Evolutionary conservation across 345 rosid species (phyloP).

Genomic region (Trapa bicornis): DNA sequence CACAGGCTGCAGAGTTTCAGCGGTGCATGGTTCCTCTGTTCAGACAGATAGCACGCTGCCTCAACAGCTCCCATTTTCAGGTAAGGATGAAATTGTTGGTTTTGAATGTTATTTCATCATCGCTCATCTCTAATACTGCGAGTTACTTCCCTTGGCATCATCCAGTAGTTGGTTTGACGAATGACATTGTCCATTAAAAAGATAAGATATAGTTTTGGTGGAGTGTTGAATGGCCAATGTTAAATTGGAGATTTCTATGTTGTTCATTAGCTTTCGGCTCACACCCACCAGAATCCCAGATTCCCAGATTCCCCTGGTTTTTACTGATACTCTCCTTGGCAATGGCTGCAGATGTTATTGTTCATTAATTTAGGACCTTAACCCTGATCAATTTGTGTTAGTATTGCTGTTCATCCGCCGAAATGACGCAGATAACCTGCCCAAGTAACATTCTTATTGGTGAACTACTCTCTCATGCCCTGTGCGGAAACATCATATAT

Average conservation of each 20-base stretch:
- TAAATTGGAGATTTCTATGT: neutral
- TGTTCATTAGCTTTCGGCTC: neutral
- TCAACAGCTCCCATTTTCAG: constrained; percentile 44
- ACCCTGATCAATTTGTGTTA: neutral
- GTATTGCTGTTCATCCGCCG: neutral
- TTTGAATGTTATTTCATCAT: neutral
- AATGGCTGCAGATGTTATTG: neutral
- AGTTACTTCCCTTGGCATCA: neutral
- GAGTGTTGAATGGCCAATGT: neutral
- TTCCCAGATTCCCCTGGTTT: too few relatives aligned
- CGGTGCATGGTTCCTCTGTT: constrained; percentile 41
- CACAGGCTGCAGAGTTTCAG: constrained; percentile 38
- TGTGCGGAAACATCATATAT: too few relatives aligned
- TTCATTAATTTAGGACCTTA: neutral
- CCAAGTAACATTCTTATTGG: too few relatives aligned
- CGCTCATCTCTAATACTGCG: neutral
- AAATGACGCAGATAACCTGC: neutral
- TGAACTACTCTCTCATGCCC: too few relatives aligned
- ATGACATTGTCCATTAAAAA: neutral
- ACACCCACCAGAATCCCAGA: neutral
- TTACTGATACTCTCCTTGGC: neutral
- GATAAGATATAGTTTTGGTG: neutral
- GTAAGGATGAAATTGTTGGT: constrained; percentile 7
- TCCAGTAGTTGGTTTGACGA: neutral
- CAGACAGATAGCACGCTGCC: constrained; percentile 41